Evolutionary conservation across 768 basidiomycete species (phyloP).

Genomic region (Suillus subluteus): DNA sequence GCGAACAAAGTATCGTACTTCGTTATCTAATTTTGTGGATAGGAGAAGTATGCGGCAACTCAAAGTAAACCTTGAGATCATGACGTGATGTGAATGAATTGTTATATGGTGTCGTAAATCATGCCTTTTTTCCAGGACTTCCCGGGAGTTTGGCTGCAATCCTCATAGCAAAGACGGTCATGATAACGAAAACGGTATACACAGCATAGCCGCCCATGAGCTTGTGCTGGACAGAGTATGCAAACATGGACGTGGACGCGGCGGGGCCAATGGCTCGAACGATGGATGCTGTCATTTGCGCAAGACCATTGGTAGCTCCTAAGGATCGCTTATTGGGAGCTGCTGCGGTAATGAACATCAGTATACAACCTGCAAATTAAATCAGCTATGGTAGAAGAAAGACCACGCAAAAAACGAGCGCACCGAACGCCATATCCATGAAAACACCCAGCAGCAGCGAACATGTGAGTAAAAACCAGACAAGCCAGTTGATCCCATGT

Average conservation of each 20-base stretch:
- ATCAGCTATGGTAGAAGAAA: conserved; percentile 12
- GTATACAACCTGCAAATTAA: conserved; percentile 55
- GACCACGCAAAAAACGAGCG: conserved; percentile 11
- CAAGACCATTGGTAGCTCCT: conserved; percentile 67
- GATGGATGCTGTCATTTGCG: conserved; percentile 34
- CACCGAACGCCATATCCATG: conserved; percentile 39
- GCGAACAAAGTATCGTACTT: background rate
- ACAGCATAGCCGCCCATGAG: conserved; percentile 42
- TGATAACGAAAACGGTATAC: conserved; percentile 31
- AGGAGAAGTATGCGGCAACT: background rate
- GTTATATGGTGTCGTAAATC: no score
- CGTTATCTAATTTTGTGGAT: background rate
- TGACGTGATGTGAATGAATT: background rate
- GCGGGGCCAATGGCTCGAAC: conserved; percentile 39
- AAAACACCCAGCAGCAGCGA: conserved; percentile 27
- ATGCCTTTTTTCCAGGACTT: background rate
- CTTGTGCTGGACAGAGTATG: conserved; percentile 38
- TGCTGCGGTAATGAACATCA: conserved; percentile 70
- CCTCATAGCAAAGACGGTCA: conserved; percentile 20
- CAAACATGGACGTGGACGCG: conserved; percentile 37
- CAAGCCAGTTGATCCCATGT: conserved; percentile 24
- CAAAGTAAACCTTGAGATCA: background rate
- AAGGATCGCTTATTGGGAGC: conserved; percentile 68
- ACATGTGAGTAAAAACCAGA: conserved; percentile 32
- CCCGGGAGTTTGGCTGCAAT: conserved; percentile 26